These are phyloP conservation scores for Claviceps cyperi DNA, from an alignment of 2,329 filamentous ascomycete genomes.

Conservation along the genomic window DNA sequence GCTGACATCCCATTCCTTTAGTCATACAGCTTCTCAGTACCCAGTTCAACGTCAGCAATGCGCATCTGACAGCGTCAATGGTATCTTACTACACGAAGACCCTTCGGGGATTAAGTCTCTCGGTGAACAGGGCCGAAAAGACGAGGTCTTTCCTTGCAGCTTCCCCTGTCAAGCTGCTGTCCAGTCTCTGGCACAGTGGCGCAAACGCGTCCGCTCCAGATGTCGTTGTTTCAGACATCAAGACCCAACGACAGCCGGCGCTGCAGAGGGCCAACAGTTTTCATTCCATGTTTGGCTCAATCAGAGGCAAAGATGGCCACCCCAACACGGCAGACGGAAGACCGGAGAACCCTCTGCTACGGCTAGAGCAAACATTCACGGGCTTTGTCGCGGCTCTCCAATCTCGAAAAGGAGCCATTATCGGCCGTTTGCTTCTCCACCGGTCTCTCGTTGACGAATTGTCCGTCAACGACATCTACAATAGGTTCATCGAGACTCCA, in stretches of 20 bases:
- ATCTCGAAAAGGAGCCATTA: constrained; percentile 72
- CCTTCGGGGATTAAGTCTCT: constrained; percentile 51
- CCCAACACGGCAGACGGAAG: constrained; percentile 30
- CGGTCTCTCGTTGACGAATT: constrained; percentile 60
- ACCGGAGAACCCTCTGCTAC: constrained; percentile 52
- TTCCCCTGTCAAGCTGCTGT: constrained; percentile 85
- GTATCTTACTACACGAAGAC: constrained; percentile 68
- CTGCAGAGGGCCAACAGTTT: constrained; percentile 31
- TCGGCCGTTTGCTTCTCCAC: constrained; percentile 61
- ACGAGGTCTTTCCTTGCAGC: constrained; percentile 56
- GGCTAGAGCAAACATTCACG: constrained; percentile 72
- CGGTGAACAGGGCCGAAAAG: constrained; percentile 45
- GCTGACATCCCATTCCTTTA: constrained; percentile 16
- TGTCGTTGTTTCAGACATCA: constrained; percentile 16
- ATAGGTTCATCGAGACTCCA: constrained; percentile 70
- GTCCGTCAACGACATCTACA: constrained; percentile 79
- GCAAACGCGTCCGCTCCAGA: constrained; percentile 23
- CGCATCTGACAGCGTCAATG: constrained; percentile 48
- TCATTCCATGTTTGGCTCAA: constrained; percentile 40
- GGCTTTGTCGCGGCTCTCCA: constrained; percentile 73
- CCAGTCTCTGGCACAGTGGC: constrained; percentile 58
- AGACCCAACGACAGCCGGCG: constrained; percentile 27
- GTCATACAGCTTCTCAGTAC: constrained; percentile 59
- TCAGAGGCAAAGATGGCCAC: constrained; percentile 28
- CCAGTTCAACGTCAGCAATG: constrained; percentile 55